Evolutionary conservation across 352 stramenopile genomes (phyloP).

Genomic region (Globisporangium paroecandrum): DNA sequence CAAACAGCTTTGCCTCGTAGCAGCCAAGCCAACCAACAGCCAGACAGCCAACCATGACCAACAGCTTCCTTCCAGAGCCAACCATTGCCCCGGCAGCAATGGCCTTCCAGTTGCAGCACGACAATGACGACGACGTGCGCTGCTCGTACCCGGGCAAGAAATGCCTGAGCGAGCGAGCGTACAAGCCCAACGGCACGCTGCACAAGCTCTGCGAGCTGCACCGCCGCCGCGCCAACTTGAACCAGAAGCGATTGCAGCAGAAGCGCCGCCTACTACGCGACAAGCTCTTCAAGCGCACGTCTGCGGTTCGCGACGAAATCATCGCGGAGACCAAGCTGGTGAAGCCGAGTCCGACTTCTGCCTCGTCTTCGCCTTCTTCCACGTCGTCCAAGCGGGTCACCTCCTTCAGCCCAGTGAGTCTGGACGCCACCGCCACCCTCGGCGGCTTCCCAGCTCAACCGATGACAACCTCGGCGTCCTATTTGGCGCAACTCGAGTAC

Average conservation of each 20-base stretch:
- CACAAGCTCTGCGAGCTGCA: constrained; percentile 76
- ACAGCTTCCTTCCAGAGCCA: background rate
- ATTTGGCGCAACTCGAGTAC: constrained; percentile 9
- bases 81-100: background rate
- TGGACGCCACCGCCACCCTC: background rate
- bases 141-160: constrained; percentile 75
- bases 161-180: constrained; percentile 49
- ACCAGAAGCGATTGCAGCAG: constrained; percentile 20
- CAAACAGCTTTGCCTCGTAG: background rate
- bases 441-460: background rate
- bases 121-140: constrained; percentile 8
- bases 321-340: background rate
- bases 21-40: background rate
- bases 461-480: background rate
- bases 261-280: constrained; percentile 15
- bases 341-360: background rate
- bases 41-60: background rate
- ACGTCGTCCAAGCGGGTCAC: no score
- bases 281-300: constrained; percentile 18
- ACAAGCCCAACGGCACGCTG: constrained; percentile 66
- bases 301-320: background rate
- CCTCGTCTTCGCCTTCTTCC: background rate
- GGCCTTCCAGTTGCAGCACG: constrained; percentile 10
- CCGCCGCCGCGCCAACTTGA: constrained; percentile 44
- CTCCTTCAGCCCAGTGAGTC: background rate